These are phyloP conservation scores for Dothistroma septosporum DNA, from an alignment of 2,329 filamentous ascomycete species.

Conservation along the genomic window DNA sequence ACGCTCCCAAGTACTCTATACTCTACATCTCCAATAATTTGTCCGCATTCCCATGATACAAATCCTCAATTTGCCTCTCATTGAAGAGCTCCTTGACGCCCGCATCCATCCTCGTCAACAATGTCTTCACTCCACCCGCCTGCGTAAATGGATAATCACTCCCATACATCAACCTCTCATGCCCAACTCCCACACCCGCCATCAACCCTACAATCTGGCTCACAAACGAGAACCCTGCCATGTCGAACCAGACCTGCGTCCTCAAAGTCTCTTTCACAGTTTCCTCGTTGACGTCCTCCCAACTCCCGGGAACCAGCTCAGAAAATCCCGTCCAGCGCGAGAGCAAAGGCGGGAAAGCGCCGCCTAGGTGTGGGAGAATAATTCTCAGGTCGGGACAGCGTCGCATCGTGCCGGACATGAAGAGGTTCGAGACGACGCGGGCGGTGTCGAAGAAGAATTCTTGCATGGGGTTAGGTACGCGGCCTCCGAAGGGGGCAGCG, in stretches of 20 bases:
- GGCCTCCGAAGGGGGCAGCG: conserved; percentile 37
- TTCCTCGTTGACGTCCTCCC: conserved; percentile 26
- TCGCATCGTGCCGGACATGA: conserved; percentile 46
- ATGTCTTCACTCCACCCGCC: conserved; percentile 34
- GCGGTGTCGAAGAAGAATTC: conserved; percentile 55
- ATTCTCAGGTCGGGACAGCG: conserved; percentile 46
- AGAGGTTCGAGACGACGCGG: conserved; percentile 47
- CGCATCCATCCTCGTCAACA: conserved; percentile 42
- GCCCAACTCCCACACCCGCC: conserved; percentile 36
- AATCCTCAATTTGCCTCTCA: conserved; percentile 33
- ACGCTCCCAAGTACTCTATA: too few relatives aligned
- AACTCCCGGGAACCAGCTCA: conserved; percentile 37
- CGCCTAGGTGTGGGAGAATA: conserved; percentile 49
- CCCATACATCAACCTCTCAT: conserved; percentile 49
- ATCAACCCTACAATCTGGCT: conserved; percentile 48
- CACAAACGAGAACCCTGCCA: conserved; percentile 51
- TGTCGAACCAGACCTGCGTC: conserved; percentile 50
- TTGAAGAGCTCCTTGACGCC: conserved; percentile 39
- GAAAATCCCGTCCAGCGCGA: conserved; percentile 43
- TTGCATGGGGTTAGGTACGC: conserved; percentile 44
- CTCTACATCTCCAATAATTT: conserved; percentile 15
- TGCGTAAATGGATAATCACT: conserved; percentile 51
- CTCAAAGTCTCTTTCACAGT: conserved; percentile 34
- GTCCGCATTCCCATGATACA: conserved; percentile 41
- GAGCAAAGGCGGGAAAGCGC: conserved; percentile 44